Percentiles rank a stretch among this genome's conserved stretches.
phyloP scores from a whole-genome alignment of 2,329 filamentous ascomycete genomes.

The Aspergillus fumigatiaffinis region DNA sequence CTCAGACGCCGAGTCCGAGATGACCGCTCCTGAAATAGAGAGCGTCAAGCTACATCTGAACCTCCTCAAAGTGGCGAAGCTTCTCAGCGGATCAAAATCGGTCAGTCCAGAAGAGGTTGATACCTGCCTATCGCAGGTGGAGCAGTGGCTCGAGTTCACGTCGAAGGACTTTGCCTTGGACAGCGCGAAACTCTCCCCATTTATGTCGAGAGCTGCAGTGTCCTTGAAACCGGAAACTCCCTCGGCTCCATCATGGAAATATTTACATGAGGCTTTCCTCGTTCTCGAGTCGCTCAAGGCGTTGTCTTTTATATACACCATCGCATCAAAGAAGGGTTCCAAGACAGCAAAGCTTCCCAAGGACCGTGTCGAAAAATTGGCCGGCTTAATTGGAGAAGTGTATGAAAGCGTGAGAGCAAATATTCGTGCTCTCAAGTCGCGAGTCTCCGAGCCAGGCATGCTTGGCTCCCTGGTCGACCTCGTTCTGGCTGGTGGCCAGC shows the following conservation, averaged over 20 bases:
- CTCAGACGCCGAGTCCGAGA: conserved; percentile 25
- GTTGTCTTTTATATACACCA: conserved; percentile 28
- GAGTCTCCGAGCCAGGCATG: conserved; percentile 37
- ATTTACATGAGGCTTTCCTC: conserved; percentile 36
- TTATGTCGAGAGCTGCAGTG: conserved; percentile 24
- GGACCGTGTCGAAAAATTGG: conserved; percentile 30
- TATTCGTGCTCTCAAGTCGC: conserved; percentile 34
- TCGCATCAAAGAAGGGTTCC: conserved; percentile 28
- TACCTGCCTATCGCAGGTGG: conserved; percentile 23
- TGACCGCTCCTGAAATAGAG: conserved; percentile 35
- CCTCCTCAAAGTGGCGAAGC: conserved; percentile 31
- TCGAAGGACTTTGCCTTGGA: conserved; percentile 18
- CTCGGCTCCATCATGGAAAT: conserved; percentile 39
- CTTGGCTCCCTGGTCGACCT: conserved; percentile 41
- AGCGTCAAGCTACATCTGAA: conserved; percentile 29
- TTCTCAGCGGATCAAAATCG: conserved; percentile 32
- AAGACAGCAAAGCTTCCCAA: conserved; percentile 32
- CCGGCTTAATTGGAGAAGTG: conserved; percentile 21
- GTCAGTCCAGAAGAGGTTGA: conserved; percentile 28
- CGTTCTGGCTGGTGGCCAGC: conserved; percentile 25
- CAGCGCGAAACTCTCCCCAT: conserved; percentile 15
- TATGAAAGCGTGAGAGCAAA: conserved; percentile 34
- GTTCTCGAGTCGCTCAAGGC: conserved; percentile 41
- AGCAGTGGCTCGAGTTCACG: conserved; percentile 30
- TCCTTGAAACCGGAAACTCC: conserved; percentile 20